Percentiles rank a stretch among this genome's conserved stretches.
Evolutionary conservation across 148 eudicot genomes (phyloP).

Genomic region (Rhododendron mucronatum): DNA sequence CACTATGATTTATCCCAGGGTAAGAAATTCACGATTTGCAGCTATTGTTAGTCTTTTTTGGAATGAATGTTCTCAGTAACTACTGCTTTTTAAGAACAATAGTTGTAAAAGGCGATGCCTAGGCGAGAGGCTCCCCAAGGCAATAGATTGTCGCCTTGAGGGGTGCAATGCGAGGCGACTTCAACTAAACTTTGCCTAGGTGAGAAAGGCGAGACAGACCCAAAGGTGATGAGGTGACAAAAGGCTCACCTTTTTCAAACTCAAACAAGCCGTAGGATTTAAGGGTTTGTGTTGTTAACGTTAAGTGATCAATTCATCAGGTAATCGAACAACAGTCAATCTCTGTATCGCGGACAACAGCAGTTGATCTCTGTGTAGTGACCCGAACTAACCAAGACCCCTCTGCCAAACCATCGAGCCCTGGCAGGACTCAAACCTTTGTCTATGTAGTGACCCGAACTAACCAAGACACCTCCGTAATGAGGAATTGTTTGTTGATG

Average conservation of each 20-base stretch:
- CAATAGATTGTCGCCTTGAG: no score
- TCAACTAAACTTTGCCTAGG: no score
- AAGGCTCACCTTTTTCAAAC: not conserved
- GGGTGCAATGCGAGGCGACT: no score
- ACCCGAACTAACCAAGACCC: not conserved
- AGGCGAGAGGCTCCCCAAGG: no score
- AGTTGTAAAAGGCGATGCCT: not conserved
- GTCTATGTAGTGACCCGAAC: not conserved
- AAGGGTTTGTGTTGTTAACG: not conserved
- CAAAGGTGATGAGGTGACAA: not conserved
- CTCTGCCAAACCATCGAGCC: no score
- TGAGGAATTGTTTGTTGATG: not conserved
- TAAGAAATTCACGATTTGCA: not conserved
- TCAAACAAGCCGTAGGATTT: not conserved
- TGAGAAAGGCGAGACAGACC: no score
- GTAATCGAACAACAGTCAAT: not conserved
- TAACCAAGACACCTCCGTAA: not conserved
- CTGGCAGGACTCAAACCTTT: no score
- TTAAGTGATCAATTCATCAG: not conserved
- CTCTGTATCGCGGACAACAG: not conserved
- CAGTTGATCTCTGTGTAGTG: not conserved
- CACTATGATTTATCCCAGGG: not conserved
- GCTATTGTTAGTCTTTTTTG: not conserved
- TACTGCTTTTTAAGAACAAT: not conserved
- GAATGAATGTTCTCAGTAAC: not conserved